These are phyloP conservation scores for Alternaria dauci DNA, from an alignment of 2,329 filamentous ascomycete genomes.

Conservation along the genomic window DNA sequence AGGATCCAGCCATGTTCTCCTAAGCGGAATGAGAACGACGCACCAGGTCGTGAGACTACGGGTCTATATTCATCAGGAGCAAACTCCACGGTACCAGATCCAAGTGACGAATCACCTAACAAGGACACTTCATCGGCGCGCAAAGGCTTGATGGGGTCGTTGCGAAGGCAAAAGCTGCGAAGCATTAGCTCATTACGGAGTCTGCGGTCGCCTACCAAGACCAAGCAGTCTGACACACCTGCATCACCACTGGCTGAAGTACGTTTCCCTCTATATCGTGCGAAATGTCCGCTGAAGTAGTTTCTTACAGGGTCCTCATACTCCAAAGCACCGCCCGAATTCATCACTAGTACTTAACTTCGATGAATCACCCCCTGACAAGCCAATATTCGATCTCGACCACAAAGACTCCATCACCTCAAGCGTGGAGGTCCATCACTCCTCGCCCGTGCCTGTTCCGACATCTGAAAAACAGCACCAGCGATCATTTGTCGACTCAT, in stretches of 20 bases:
- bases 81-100: conserved; percentile 10
- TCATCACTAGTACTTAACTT: conserved; percentile 40
- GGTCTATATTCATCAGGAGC: conserved; percentile 6
- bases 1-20: background rate
- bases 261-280: background rate
- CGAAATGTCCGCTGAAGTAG: background rate
- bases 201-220: conserved; percentile 31
- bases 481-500: conserved; percentile 1
- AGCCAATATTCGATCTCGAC: conserved; percentile 36
- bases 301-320: conserved; percentile 19
- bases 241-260: conserved; percentile 3
- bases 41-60: conserved; percentile 25
- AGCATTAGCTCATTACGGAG: conserved; percentile 40
- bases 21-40: conserved; percentile 19
- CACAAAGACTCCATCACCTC: conserved; percentile 23
- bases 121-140: conserved; percentile 39
- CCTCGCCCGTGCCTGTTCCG: conserved; percentile 44
- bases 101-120: conserved; percentile 20
- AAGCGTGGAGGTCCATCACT: conserved; percentile 33
- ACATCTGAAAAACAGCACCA: conserved; percentile 13
- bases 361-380: conserved; percentile 33
- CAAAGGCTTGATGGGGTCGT: conserved; percentile 37
- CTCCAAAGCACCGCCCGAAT: conserved; percentile 18
- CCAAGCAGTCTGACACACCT: conserved; percentile 19
- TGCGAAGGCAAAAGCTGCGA: conserved; percentile 33